Evolutionary conservation across 2,329 filamentous ascomycete genomes (phyloP).

Genomic region (Paraphoma chrysanthemicola): DNA sequence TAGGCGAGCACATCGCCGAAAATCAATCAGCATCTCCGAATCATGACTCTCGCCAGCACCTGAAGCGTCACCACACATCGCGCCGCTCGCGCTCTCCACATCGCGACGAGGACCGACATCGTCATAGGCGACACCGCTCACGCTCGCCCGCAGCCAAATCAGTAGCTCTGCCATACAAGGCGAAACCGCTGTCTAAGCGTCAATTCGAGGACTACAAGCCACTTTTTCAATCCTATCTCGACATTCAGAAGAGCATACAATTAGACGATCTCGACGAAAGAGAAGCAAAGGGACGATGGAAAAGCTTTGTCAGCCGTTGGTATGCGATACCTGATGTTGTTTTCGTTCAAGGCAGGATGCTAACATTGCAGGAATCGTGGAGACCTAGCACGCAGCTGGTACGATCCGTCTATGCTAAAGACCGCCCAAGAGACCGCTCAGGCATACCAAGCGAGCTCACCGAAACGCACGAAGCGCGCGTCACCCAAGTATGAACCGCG

Average conservation of each 20-base stretch:
- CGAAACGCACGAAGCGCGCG: constrained; percentile 19
- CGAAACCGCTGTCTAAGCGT: constrained; percentile 70
- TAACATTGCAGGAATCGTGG: constrained; percentile 76
- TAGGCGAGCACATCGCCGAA: too few species aligned
- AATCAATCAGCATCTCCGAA: constrained; percentile 49
- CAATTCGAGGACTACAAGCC: constrained; percentile 72
- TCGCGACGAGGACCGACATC: constrained; percentile 28
- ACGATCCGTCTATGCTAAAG: constrained; percentile 76
- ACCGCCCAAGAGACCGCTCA: constrained; percentile 53
- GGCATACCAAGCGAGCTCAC: constrained; percentile 22
- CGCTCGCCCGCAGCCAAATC: constrained; percentile 36
- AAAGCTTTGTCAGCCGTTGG: constrained; percentile 91
- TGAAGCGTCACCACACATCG: constrained; percentile 46
- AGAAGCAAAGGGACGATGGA: constrained; percentile 87
- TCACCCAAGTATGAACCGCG: constrained; percentile 25
- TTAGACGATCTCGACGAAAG: constrained; percentile 73
- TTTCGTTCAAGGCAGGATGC: constrained; percentile 22
- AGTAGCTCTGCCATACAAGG: constrained; percentile 66
- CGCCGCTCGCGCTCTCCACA: constrained; percentile 44
- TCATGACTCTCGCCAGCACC: constrained; percentile 37
- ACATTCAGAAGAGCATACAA: constrained; percentile 81
- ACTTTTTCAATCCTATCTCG: constrained; percentile 83
- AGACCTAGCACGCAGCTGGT: constrained; percentile 90
- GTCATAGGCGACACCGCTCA: constrained; percentile 39
- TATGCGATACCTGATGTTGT: constrained; percentile 46